Evolutionary conservation across 179 eudicot species (phyloP).

Genomic region (Spergularia azorica): DNA sequence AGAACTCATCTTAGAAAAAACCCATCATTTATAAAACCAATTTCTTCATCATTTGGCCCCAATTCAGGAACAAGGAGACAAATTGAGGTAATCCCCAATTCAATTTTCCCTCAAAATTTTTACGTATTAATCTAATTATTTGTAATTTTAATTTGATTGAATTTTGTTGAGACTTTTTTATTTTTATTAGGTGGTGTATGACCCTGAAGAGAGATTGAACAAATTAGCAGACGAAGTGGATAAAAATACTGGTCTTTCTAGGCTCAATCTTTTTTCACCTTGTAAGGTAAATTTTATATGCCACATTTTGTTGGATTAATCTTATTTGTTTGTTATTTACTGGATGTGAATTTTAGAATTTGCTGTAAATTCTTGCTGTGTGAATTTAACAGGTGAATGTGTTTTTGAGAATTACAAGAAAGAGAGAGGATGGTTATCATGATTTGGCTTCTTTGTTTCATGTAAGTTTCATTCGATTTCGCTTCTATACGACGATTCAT

Average conservation of each 20-base stretch:
- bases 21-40: constrained; percentile 25
- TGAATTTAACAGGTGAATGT: constrained; percentile 72
- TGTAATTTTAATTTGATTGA: not conserved
- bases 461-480: constrained; percentile 46
- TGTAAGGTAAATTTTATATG: constrained; percentile 57
- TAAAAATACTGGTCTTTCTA: constrained; percentile 65
- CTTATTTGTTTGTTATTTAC: not conserved
- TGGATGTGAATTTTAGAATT: not conserved
- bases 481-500: too few relatives aligned
- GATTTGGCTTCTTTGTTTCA: constrained; percentile 97
- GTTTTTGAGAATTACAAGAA: constrained; percentile 85
- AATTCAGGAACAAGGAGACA: constrained; percentile 38
- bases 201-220: constrained; percentile 68
- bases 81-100: constrained; percentile 54
- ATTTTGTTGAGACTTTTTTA: not conserved
- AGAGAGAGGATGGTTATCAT: constrained; percentile 96
- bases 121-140: not conserved
- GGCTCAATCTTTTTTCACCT: constrained; percentile 94
- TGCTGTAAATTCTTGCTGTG: constrained; percentile 16
- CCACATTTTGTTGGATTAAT: not conserved
- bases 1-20: constrained; percentile 43
- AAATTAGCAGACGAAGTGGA: constrained; percentile 75
- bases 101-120: not conserved
- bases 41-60: constrained; percentile 34
- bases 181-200: constrained; percentile 62